Percentiles rank a stretch among this genome's conserved stretches.
Conservation (phyloP, 2,329 filamentous ascomycete genomes). For the Dactylellina leptospora region DNA sequence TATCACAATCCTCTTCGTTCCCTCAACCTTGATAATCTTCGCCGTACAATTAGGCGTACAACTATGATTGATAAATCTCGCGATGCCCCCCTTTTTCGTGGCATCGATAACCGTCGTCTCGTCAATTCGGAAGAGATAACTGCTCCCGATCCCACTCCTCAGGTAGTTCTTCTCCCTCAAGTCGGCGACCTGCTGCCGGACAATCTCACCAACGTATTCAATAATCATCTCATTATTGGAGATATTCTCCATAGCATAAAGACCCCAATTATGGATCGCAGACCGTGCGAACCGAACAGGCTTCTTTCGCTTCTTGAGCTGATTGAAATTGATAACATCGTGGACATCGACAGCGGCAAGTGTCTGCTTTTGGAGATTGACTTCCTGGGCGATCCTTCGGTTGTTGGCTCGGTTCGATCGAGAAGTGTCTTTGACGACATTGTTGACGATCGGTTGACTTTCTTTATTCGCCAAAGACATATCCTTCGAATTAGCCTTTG, state of each 20-base stretch:
- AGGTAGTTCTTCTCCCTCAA: slow-evolving; percentile 90
- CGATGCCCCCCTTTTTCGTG: slow-evolving; percentile 97
- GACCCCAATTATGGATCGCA: slow-evolving; percentile 97
- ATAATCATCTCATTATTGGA: slow-evolving; percentile 99
- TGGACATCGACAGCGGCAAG: slow-evolving; percentile 77
- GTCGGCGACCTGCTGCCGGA: slow-evolving; percentile 96
- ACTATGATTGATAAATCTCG: slow-evolving; percentile 97
- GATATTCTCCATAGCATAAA: slow-evolving; percentile 98
- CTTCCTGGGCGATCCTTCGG: slow-evolving; percentile 89
- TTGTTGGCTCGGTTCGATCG: slow-evolving; percentile 95
- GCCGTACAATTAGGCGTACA: slow-evolving; percentile 98
- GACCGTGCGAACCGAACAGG: slow-evolving; percentile 97
- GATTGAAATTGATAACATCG: slow-evolving; percentile 95
- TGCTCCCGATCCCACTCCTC: slow-evolving; percentile 95
- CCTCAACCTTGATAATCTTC: slow-evolving; percentile 99
- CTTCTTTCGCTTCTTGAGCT: slow-evolving; percentile 99
- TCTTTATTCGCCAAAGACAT: slow-evolving; percentile 48
- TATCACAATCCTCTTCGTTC: slow-evolving; percentile 97
- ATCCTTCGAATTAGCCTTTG: slow-evolving; percentile 69
- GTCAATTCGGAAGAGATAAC: slow-evolving; percentile 97
- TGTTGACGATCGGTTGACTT: slow-evolving; percentile 65
- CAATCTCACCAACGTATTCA: slow-evolving; percentile 97
- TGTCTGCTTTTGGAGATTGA: slow-evolving; percentile 92
- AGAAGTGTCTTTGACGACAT: slow-evolving; percentile 81
- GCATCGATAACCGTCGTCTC: slow-evolving; percentile 98